Percentiles rank a stretch among this genome's conserved stretches.
phyloP scores from a whole-genome alignment of 805 yeast genomes.

The Diddensiella caesifluorescens region DNA sequence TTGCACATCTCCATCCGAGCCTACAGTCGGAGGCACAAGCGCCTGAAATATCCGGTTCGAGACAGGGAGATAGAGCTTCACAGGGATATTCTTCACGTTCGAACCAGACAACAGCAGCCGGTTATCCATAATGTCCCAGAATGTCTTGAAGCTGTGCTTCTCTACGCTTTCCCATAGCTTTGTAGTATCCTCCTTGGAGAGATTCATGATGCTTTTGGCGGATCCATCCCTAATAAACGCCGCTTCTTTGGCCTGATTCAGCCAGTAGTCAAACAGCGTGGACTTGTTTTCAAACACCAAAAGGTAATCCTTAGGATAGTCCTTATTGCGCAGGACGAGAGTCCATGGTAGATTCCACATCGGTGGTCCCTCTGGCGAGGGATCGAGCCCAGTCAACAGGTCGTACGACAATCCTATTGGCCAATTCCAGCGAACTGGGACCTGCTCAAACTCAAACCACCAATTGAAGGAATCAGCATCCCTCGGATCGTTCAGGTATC shows the following conservation, averaged over 20 bases:
- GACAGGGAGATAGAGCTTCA: constrained; percentile 33
- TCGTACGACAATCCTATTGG: constrained; percentile 72
- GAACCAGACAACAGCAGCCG: constrained; percentile 24
- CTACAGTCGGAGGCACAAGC: constrained; percentile 21
- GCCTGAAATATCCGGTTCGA: constrained; percentile 36
- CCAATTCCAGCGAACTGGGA: constrained; percentile 68
- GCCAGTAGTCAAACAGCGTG: constrained; percentile 49
- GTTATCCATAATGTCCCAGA: constrained; percentile 26
- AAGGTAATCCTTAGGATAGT: constrained; percentile 42
- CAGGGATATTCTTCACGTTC: constrained; percentile 27
- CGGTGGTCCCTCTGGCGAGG: constrained; percentile 19
- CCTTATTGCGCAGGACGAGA: constrained; percentile 38
- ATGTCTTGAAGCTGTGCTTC: constrained; percentile 22
- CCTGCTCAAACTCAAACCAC: constrained; percentile 66
- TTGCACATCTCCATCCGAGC: constrained; percentile 16
- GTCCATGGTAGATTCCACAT: constrained; percentile 40
- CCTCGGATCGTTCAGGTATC: constrained; percentile 25
- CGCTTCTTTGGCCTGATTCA: constrained; percentile 78
- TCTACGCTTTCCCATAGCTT: constrained; percentile 51
- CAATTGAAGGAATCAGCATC: constrained; percentile 29
- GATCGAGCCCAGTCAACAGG: constrained; percentile 39
- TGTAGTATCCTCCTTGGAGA: constrained; percentile 58
- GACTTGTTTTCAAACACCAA: constrained; percentile 34
- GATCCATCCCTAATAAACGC: constrained; percentile 69
- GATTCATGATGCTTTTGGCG: constrained; percentile 73